phyloP scores from a whole-genome alignment of 148 eudicot genomes.

The Fagopyrum tataricum region DNA sequence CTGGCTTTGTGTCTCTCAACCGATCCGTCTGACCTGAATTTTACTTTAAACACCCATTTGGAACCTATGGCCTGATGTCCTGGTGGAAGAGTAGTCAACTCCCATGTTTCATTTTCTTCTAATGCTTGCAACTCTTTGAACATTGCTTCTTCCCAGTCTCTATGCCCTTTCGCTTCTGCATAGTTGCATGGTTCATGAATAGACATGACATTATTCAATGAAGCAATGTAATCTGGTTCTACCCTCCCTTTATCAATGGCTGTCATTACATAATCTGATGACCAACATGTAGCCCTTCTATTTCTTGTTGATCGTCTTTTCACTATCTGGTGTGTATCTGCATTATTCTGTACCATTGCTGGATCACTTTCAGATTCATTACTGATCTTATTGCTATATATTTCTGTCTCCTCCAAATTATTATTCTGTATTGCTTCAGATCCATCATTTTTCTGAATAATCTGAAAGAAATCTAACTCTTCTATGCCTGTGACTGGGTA shows the following conservation, averaged over 20 bases:
- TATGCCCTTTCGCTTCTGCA: neutral
- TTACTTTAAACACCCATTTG: neutral
- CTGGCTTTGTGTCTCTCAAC: neutral
- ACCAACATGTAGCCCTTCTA: neutral
- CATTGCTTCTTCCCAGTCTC: neutral
- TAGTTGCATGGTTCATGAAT: neutral
- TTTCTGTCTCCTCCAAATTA: neutral
- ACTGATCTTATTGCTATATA: neutral
- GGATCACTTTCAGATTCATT: neutral
- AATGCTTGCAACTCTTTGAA: neutral
- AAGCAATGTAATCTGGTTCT: neutral
- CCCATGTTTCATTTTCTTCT: neutral
- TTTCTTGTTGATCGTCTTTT: neutral
- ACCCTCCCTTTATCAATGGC: neutral
- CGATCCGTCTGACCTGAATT: neutral
- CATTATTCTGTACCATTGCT: neutral
- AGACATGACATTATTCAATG: neutral
- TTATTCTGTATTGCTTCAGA: neutral
- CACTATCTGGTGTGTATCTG: neutral
- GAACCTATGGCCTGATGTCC: constrained; percentile 1
- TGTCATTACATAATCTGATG: neutral
- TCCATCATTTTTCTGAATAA: neutral
- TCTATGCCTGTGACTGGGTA: too few species aligned
- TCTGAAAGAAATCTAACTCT: too few species aligned
- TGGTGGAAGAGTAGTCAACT: neutral